Base-by-base conservation (phyloP, 345 rosid genomes). In the Acer yangbiense region DNA sequence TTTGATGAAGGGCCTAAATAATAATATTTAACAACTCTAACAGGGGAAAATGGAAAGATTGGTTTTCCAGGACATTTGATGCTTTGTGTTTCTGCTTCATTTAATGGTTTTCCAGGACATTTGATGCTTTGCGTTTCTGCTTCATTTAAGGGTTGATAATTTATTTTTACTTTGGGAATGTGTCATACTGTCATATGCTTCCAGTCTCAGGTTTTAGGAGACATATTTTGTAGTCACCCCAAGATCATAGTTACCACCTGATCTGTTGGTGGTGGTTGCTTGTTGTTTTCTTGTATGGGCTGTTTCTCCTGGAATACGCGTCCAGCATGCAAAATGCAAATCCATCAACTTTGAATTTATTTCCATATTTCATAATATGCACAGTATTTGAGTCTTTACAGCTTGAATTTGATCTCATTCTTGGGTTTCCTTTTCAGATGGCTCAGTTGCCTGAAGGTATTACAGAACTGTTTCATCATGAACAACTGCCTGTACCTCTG, bases 391-490 rank as follows among this genome's bases (percentile, higher is more conserved):
- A 50, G 73, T 43, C 73, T 55, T 46, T 72, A 23, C 17, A 6
- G 66, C 58, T 69, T 67, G 39, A 60, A 77, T 84, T 63, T 57
- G 76, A 20, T 69, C 78, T 84, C 79, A 76, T 74, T 32, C 60
- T 39, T 71, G 70, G 63, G 43, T 29, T 78, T 68, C 76, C 48
- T 41, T 66, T 82, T 79, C 89, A 96, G 99, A 96, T 96, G 98
- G 98, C 97, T 78, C 89, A 89, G 84, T 84, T 96, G 85, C 99
- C 99, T 0, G 99, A 94, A 87, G 97, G 97, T 68, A 90, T 92
- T 73, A 94, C 99, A 18, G 98, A 94, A 82, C 80, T 96, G 69
- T 79, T 96, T 85, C 98, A 92, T 85, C 97, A 94, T 79, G 93
- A 94, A 78, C 89, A 86, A 88, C 91, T 94, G 81, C 78, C 86